Evolutionary conservation across 2,329 filamentous ascomycete species (phyloP), one percentile per base, ranked within the genome.

Genomic region (Ophiostoma populinum): DNA sequence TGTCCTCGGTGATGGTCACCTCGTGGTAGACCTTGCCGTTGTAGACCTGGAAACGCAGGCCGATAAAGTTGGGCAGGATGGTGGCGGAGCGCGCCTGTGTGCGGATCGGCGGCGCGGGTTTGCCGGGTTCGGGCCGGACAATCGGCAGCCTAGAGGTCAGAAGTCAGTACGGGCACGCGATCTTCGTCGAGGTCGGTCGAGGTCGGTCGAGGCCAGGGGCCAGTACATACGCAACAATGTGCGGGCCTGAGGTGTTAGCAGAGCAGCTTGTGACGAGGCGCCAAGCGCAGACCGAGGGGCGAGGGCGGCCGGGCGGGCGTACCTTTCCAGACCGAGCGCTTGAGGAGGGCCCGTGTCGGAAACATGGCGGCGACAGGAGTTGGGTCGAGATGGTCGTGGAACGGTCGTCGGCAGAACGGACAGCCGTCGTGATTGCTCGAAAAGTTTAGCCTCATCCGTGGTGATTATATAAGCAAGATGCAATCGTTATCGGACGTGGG

Each of bases 321-420:
- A 85, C 82, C 82, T 67, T 92, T 92, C 82, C 82, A 92, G 50
- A 86, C 75, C 33, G 82, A 90, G 47, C 82, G 76, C 59, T 74
- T 75, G 24, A 80, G 53, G 13, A 81, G 65, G 49, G 62, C 63
- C 50, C 72, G 63, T 47, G 79, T 81, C 43, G 75, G 67, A 53
- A 75, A 66, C 79, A 85, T 85, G 21, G 36, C 37, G 12, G 40
- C 40, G 25, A 26, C 32, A 22, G 11, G 19, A 20, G n/a, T 27
- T 6, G 24, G 11, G 16, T 10, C 12, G 12, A 8, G n/a, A 13
- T 13, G 24, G 15, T 33, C 21, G 22, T 19, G 21, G 26, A 21
- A 28, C n/a, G 16, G 11, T 29, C n/a, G 34, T 35, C 18, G 19
- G 35, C 31, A 25, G 18, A 17, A n/a, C n/a, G n/a, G n/a, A n/a